Base-by-base conservation (phyloP, 768 basidiomycete species). In the Lactarius indigo region DNA sequence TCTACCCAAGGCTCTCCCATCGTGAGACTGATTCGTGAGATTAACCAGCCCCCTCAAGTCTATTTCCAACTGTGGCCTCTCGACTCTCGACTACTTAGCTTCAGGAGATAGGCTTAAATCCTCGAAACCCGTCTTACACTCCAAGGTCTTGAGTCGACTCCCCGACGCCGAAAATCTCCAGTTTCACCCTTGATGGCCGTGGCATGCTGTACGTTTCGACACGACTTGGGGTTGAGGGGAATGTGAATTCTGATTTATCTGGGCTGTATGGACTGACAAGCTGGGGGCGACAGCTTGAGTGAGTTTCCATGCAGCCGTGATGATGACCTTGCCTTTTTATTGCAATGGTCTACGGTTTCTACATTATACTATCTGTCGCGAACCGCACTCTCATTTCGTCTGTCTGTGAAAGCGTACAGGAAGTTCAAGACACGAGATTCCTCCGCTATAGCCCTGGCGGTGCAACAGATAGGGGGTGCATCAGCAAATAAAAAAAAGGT, bases 371-470 rank as follows among this genome's bases (percentile, higher is more conserved):
- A 1, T 98, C 96, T 0, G 98, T 98, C 80, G 93, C 98, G 62
- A 98, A 98, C 74, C 96, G 96, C 58, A 98, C 96, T 0, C 86
- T 98, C 28, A 95, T 98, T 9, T 83, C 98, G n/a, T n/a, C n/a
- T n/a, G n/a, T n/a, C n/a, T n/a, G n/a, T n/a, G n/a, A n/a, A n/a
- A n/a, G n/a, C n/a, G n/a, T n/a, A n/a, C n/a, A 98, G 76, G 97
- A 98, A 84, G 95, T 98, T 7, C 93, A 95, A 77, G 96, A 99
- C 72, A 98, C 96, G 0, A 96, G 96, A n/a, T 98, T 99, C 83
- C 82, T 98, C 41, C 96, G 95, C 18, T 94, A 94, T 15, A 1
- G 98, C 97, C 2, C 85, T 99, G 30, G 96, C 96, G 5, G 96
- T 98, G 1, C 96, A 99, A 76, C 97, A 98, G 78, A 91, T 98